Evolutionary conservation across 345 rosid species (phyloP).

Genomic region (Pugionium cornutum): DNA sequence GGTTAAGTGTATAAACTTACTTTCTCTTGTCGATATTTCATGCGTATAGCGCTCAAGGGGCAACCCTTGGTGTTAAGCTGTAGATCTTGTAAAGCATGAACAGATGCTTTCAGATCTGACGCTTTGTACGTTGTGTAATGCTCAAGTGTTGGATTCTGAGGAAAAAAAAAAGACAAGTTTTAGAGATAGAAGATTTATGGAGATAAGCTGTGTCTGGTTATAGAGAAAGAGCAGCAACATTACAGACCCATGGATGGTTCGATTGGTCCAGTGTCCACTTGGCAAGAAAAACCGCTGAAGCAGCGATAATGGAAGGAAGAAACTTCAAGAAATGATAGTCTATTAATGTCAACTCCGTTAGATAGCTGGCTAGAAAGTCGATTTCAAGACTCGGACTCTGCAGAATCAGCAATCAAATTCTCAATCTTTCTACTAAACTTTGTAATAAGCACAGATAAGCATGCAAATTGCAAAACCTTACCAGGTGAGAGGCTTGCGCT

Average conservation of each 20-base stretch:
- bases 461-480: slow-evolving; percentile 33
- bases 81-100: slow-evolving; percentile 60
- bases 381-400: slow-evolving; percentile 76
- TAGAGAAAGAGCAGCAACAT: slow-evolving; percentile 24
- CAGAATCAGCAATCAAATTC: slow-evolving; percentile 30
- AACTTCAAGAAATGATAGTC: slow-evolving; percentile 65
- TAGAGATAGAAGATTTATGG: slow-evolving; percentile 15
- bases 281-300: slow-evolving; percentile 91
- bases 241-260: slow-evolving; percentile 78
- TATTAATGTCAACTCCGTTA: slow-evolving; percentile 72
- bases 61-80: slow-evolving; percentile 68
- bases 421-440: slow-evolving; percentile 30
- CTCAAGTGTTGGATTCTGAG: slow-evolving; percentile 82
- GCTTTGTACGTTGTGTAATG: slow-evolving; percentile 72
- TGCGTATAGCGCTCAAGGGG: slow-evolving; percentile 63
- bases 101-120: slow-evolving; percentile 63
- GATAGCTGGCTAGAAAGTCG: slow-evolving; percentile 76
- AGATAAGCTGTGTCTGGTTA: slow-evolving; percentile 8
- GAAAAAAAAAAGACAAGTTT: not conserved
- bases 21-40: slow-evolving; percentile 71
- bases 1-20: slow-evolving; percentile 41
- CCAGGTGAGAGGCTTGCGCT: slow-evolving; percentile 78
- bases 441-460: slow-evolving; percentile 8
- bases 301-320: slow-evolving; percentile 83
- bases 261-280: slow-evolving; percentile 88